These are phyloP conservation scores for Alternaria gaisen DNA, from an alignment of 2,329 filamentous ascomycete genomes.

Conservation along the genomic window DNA sequence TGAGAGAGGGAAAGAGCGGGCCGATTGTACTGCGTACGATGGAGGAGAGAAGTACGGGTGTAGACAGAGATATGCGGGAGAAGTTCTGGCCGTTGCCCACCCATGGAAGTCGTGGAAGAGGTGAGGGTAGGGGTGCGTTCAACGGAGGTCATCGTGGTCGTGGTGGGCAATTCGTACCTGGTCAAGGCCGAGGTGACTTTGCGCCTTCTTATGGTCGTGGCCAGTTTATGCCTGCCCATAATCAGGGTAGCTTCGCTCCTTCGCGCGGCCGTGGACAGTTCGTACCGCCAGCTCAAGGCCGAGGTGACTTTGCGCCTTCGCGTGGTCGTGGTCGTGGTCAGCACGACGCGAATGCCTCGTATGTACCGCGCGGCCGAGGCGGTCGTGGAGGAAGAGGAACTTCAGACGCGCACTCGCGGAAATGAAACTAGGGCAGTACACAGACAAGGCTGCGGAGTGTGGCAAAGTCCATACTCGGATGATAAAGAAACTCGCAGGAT, in stretches of 20 bases:
- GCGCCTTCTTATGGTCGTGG: not conserved
- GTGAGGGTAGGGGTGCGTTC: constrained; percentile 5
- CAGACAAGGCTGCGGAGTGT: not conserved
- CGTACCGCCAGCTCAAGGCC: not conserved
- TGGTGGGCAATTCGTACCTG: not conserved
- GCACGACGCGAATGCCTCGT: not conserved
- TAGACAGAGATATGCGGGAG: constrained; percentile 24
- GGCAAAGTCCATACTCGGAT: not conserved
- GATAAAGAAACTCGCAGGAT: too few species aligned
- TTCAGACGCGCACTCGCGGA: not conserved
- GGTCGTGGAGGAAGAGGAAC: not conserved
- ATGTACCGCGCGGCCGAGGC: not conserved
- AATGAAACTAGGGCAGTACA: not conserved
- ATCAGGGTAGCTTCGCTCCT: not conserved
- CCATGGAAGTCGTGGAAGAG: not conserved
- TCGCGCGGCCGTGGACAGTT: not conserved
- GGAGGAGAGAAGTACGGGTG: constrained; percentile 18
- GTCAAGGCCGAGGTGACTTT: not conserved
- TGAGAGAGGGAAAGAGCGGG: constrained; percentile 27
- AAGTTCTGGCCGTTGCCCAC: constrained; percentile 23
- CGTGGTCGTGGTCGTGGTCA: not conserved
- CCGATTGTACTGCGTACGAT: constrained; percentile 28
- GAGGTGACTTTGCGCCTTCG: not conserved
- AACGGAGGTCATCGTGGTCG: constrained; percentile 1
- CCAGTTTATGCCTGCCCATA: not conserved